phyloP scores from a whole-genome alignment of 1,284 basidiomycete species.

The Lentinula novae-zelandiae region DNA sequence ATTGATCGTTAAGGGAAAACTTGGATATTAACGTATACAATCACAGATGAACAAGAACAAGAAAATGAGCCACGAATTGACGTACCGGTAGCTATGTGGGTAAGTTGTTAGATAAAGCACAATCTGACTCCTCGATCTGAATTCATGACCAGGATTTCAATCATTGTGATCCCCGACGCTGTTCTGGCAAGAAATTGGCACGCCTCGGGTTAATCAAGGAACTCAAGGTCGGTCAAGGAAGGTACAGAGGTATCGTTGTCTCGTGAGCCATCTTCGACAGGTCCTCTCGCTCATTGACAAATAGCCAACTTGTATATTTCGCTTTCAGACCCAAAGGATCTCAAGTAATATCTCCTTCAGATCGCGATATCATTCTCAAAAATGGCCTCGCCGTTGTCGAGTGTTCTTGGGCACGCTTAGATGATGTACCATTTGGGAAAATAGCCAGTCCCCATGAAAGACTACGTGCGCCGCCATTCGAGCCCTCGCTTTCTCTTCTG shows the following conservation, averaged over 20 bases:
- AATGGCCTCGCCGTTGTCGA: slow-evolving; percentile 93
- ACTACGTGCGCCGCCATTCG: slow-evolving; percentile 54
- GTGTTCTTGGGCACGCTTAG: slow-evolving; percentile 94
- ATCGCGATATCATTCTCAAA: slow-evolving; percentile 75
- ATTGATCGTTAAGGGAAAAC: neutral
- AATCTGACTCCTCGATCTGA: neutral
- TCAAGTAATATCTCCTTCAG: slow-evolving; percentile 78
- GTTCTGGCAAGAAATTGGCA: slow-evolving; percentile 92
- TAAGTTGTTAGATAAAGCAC: slow-evolving; percentile 32
- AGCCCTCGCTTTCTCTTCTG: neutral
- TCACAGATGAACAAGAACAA: slow-evolving; percentile 19
- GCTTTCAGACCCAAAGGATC: slow-evolving; percentile 78
- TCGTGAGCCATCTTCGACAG: slow-evolving; percentile 56
- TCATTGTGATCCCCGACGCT: slow-evolving; percentile 93
- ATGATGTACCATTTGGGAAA: slow-evolving; percentile 92
- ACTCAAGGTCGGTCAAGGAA: slow-evolving; percentile 72
- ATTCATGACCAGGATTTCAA: slow-evolving; percentile 78
- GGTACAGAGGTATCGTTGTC: slow-evolving; percentile 90
- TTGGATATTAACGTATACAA: neutral
- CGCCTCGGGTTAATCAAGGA: slow-evolving; percentile 84
- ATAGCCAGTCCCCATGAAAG: slow-evolving; percentile 88
- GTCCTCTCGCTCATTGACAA: neutral
- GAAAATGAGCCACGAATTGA: slow-evolving; percentile 39
- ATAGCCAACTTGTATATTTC: neutral
- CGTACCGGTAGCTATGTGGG: slow-evolving; percentile 88